Conservation (phyloP, 371 early-diverging fungal species). For the Rhizopus delemar region DNA sequence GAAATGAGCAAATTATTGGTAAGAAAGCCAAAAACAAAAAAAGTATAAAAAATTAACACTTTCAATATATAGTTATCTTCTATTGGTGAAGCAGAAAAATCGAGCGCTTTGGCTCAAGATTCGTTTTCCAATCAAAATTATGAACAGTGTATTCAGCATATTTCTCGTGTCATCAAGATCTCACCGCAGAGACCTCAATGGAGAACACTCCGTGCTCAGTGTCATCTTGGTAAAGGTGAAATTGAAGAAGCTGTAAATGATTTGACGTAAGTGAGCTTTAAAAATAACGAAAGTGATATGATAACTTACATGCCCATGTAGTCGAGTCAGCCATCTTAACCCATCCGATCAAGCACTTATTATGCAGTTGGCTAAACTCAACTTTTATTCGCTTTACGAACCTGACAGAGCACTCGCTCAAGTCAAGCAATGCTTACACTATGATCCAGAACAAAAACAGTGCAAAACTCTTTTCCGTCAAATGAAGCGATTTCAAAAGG, state of each 20-base stretch:
- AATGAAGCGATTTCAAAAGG: constrained; percentile 80
- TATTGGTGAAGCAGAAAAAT: constrained; percentile 46
- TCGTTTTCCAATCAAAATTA: constrained; percentile 48
- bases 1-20: constrained; percentile 2
- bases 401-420: constrained; percentile 66
- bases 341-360: constrained; percentile 67
- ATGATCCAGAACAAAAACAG: constrained; percentile 87
- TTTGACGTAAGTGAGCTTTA: constrained; percentile 55
- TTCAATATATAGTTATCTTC: constrained; percentile 6
- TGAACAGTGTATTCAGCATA: constrained; percentile 64
- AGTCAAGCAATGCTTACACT: constrained; percentile 82
- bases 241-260: constrained; percentile 85
- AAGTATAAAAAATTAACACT: background rate
- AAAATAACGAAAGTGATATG: background rate
- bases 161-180: constrained; percentile 56
- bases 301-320: constrained; percentile 14
- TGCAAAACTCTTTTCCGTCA: constrained; percentile 77
- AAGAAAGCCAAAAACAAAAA: background rate
- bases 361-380: constrained; percentile 70
- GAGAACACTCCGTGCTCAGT: constrained; percentile 71
- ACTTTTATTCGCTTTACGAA: constrained; percentile 72
- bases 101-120: constrained; percentile 40
- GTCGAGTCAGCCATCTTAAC: constrained; percentile 69
- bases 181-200: constrained; percentile 62
- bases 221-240: constrained; percentile 71